Evolutionary conservation across 1,139 yeast species (phyloP), one percentile per base, ranked within the genome.

Genomic region (Suhomyces maxii): DNA sequence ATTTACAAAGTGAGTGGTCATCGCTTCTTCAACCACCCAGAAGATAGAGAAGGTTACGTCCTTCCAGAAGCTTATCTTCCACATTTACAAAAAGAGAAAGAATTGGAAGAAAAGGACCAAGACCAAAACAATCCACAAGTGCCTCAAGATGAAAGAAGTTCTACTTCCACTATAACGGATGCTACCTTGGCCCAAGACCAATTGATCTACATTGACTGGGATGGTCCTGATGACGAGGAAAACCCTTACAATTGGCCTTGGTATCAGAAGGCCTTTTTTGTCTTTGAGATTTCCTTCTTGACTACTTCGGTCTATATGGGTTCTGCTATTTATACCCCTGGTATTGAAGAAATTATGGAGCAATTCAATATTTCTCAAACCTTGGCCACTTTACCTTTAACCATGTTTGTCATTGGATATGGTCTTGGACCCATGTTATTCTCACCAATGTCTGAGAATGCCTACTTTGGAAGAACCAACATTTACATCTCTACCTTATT

Each of bases 271-370:
- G 40, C 63, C 0, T 41, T 76, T 12, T 67, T 79, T 34, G 60
- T 73, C 0, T 11, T 71, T 7, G 64, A 73, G 46, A 66, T 79
- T 33, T 68, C 73, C 42, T 45, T 78, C 33, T 65, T 82, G 44
- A 79, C 86, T 1, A 61, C 71, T 5, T 67, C 77, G 3, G 82
- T 80, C 4, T 83, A 83, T 55, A 77, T 81, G 74, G 84, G 82
- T 5, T 73, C 86, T 1, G 81, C 86, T 1, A 76, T 82, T 26
- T 81, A 77, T 54, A 76, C 86, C 0, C 86, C 88, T 0, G 84
- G 84, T n/a, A 48, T 67, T 18, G 60, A 59, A 9, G 55, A 64
- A 33, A 57, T 71, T 26, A 60, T 54, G 61, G 59, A 44, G 23
- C 57, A 64, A 55, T 73, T 59, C 36, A 46, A 65, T 7, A 53